phyloP scores from a whole-genome alignment of 805 yeast species.

The Hagleromyces aurorensis region DNA sequence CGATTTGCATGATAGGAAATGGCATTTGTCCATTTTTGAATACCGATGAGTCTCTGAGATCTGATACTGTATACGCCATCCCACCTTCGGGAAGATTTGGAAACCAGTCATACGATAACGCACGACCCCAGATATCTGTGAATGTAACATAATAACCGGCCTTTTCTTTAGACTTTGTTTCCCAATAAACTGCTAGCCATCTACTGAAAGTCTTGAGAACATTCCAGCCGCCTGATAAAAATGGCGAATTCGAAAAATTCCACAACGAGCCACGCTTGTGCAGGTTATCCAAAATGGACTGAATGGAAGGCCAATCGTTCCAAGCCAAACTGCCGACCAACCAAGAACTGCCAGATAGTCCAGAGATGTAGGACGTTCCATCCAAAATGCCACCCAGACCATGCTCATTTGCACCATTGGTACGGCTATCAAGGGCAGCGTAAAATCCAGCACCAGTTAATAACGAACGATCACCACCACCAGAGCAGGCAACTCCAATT shows the following conservation, averaged over 20 bases:
- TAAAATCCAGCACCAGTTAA: constrained; percentile 79
- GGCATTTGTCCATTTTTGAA: constrained; percentile 54
- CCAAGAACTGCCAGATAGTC: constrained; percentile 85
- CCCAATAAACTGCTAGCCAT: constrained; percentile 47
- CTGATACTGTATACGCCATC: constrained; percentile 47
- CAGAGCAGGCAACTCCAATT: constrained; percentile 57
- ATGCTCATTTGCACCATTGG: constrained; percentile 42
- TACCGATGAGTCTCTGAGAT: constrained; percentile 47
- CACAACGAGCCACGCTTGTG: constrained; percentile 44
- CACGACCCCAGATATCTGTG: constrained; percentile 69
- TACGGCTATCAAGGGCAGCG: constrained; percentile 68
- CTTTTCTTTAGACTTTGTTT: constrained; percentile 40
- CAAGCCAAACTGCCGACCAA: constrained; percentile 57
- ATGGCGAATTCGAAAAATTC: constrained; percentile 57
- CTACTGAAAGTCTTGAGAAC: constrained; percentile 43
- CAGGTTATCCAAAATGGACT: constrained; percentile 40
- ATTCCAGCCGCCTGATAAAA: constrained; percentile 57
- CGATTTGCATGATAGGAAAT: constrained; percentile 52
- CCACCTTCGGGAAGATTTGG: constrained; percentile 47
- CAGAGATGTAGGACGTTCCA: constrained; percentile 61
- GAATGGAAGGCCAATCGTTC: constrained; percentile 68
- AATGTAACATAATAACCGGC: constrained; percentile 60
- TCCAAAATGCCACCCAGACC: constrained; percentile 73
- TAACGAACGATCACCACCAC: constrained; percentile 89
- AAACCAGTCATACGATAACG: constrained; percentile 61